Conservation (phyloP, 257 asterid genomes). For the Scutellaria baicalensis region DNA sequence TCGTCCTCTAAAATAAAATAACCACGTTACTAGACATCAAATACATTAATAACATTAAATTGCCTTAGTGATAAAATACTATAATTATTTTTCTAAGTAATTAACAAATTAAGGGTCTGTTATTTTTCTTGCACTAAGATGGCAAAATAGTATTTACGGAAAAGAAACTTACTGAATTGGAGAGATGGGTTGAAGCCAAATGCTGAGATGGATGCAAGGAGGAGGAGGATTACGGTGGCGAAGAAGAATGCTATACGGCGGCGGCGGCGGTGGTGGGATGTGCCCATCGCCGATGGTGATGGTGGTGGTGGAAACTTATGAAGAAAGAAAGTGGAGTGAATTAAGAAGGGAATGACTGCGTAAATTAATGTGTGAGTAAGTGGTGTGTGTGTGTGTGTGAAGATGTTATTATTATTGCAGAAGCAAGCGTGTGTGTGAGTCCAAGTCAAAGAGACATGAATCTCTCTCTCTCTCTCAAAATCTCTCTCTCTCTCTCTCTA, state of each 20-base stretch:
- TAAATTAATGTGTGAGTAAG: background rate
- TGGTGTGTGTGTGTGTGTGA: background rate
- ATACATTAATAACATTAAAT: too few species aligned
- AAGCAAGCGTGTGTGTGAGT: constrained; percentile 29
- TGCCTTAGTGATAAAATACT: too few species aligned
- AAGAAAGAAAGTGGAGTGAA: background rate
- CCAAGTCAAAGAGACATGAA: constrained; percentile 27
- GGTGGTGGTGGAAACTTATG: background rate
- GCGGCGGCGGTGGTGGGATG: constrained; percentile 22
- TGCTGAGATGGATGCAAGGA: constrained; percentile 36
- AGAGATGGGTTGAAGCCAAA: constrained; percentile 18
- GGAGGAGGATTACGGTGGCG: constrained; percentile 26
- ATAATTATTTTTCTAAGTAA: too few species aligned
- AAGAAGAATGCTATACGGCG: constrained; percentile 9
- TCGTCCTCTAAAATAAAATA: too few species aligned
- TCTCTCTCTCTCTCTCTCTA: background rate
- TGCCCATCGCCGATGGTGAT: constrained; percentile 34
- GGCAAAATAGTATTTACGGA: too few species aligned
- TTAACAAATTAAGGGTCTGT: too few species aligned
- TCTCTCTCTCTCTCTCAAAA: background rate
- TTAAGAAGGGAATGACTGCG: background rate
- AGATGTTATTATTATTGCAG: constrained; percentile 11
- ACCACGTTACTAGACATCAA: too few species aligned
- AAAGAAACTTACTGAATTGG: constrained; percentile 33
- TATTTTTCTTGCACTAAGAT: too few species aligned